Base-by-base conservation (phyloP, 306 rosid genomes). In the Prunus fruticosa region DNA sequence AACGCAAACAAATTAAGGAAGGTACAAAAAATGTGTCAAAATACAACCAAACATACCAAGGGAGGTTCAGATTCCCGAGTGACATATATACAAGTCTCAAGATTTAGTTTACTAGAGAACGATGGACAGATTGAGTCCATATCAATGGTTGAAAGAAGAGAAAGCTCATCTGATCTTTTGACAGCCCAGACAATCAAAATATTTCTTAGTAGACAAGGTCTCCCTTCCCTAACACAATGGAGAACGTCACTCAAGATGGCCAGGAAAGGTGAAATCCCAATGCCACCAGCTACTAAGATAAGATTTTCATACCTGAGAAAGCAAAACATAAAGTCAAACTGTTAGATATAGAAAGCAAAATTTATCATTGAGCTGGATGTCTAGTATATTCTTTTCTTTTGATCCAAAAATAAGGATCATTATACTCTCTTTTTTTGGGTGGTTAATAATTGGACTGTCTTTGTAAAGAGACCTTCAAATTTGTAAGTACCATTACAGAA, bases 231-330 rank as follows among this genome's bases (percentile, higher is more conserved):
- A 64, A 80, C 82, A 28, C 95, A 90, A 84, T 90, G 96, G 77
- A 94, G 92, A 82, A 90, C 75, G 71, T 94, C 98, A 25, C 92
- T 92, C 89, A 94, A 83, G 86, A 94, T 84, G 11, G 98, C 98
- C 49, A 93, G 85, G 83, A 91, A 93, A 68, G 98, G 98, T 28
- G 98, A 87, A 78, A 94, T 87, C 80, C 98, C 98, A 71, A 94
- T 92, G 56, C 98, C 98, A 47, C 98, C 98, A 14, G 98, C 98
- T 79, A 92, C 97, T 77, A 94, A 82, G 38, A 94, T 79, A 49
- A 94, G 93, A 77, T 92, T 90, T 81, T 86, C 95, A 57, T 94
- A 92, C 96, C 98, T 94, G 74, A 63, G 49, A 76, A n/a, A 71
- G 82, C 52, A 85, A 61, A 68, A 80, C 41, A 32, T 27, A 38